Percentiles rank a stretch among this genome's conserved stretches.
Conservation (phyloP, 495 filamentous ascomycete genomes). For the Emericellopsis terricola region DNA sequence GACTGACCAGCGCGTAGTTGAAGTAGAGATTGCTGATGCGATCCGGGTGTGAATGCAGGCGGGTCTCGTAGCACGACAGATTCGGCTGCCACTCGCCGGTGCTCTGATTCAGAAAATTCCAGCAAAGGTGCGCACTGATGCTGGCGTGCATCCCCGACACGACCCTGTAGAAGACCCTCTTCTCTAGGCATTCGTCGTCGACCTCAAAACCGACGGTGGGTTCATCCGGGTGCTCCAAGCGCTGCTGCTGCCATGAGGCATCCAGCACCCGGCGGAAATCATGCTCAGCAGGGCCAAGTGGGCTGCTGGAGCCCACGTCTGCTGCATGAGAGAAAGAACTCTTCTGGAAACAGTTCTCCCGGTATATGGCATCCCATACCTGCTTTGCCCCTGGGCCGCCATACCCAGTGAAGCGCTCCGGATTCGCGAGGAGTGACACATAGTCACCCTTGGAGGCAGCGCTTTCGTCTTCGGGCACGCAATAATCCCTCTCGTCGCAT, state of each 20-base stretch:
- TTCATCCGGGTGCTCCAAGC: conserved; percentile 28
- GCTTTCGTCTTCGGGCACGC: conserved; percentile 87
- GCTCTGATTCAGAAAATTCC: conserved; percentile 88
- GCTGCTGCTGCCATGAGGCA: conserved; percentile 30
- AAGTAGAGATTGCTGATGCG: conserved; percentile 96
- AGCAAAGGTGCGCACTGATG: conserved; percentile 90
- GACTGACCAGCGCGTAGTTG: conserved; percentile 86
- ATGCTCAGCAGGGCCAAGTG: conserved; percentile 47
- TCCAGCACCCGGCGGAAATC: conserved; percentile 73
- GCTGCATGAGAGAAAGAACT: conserved; percentile 34
- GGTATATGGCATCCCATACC: conserved; percentile 93
- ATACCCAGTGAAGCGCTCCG: conserved; percentile 91
- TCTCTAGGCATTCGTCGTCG: conserved; percentile 89
- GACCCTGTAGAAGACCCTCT: conserved; percentile 89
- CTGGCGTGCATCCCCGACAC: conserved; percentile 96
- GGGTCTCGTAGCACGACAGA: conserved; percentile 68
- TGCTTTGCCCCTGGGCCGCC: conserved; percentile 62
- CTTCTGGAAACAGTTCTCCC: conserved; percentile 91
- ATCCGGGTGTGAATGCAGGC: conserved; percentile 70
- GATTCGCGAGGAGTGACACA: conserved; percentile 83
- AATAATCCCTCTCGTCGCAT: conserved; percentile 94
- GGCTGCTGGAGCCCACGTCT: conserved; percentile 19
- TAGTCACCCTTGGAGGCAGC: conserved; percentile 83
- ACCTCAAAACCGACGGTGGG: conserved; percentile 40
- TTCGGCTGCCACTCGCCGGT: conserved; percentile 93